Base-by-base conservation (phyloP, 2,329 filamentous ascomycete species). In the Fusarium sp. region DNA sequence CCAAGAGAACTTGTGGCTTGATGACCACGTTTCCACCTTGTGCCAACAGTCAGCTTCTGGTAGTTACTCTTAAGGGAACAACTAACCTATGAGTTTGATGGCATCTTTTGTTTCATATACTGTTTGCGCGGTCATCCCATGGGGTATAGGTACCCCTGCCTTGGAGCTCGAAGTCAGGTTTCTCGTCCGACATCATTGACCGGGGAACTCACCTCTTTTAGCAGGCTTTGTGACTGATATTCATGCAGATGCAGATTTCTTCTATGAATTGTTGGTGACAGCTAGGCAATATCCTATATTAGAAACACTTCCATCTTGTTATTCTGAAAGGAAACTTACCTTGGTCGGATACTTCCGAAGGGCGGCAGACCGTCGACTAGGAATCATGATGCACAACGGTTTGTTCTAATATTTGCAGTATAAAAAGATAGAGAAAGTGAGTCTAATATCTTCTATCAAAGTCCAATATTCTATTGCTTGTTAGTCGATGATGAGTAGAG, bases 101-200 rank as follows among this genome's bases (percentile, higher is more conserved):
- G 78, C 75, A 3, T 69, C 57, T 18, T 50, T 54, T 1, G 72
- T 78, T 50, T 82, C 78, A 6, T 66, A 20, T 0, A 73, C 56
- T 20, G 73, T 79, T 8, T 33, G 36, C 5, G 75, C 79, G 1
- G 80, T 45, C 2, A 61, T 65, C 4, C 77, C 79, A 6, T 69
- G 71, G 8, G 80, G 79, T 2, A 81, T 73, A 0, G 74, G 66
- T 6, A 81, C 67, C 2, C 77, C 76, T 5, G 72, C 68, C 82
- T 84, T 2, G 20, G 2, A 16, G 1, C 3, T 18, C 1, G 6
- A 6, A 14, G 56, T 71, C 2, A 70, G 36, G 8, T 20, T 20
- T 3, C 5, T 5, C 1, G 29, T 1, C 4, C 3, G 2, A 4
- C 4, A 6, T 11, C 6, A 4, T n/a, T 16, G 0, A 5, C 13